These are phyloP conservation scores for Lichtheimia hyalospora DNA, from an alignment of 371 early-diverging fungal species.

Conservation along the genomic window DNA sequence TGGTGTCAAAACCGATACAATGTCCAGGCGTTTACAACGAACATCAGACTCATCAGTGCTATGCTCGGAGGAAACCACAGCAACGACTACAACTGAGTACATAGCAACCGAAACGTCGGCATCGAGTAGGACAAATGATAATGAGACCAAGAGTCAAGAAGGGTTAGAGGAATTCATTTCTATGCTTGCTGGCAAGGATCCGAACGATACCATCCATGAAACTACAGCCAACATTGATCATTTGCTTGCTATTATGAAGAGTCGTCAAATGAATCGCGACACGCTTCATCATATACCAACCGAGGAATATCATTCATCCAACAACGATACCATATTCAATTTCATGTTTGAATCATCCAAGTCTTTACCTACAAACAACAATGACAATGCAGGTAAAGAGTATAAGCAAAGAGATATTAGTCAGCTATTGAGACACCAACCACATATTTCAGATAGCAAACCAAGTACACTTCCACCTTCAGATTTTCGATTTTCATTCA, in stretches of 20 bases:
- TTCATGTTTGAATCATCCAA: background rate
- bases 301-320: background rate
- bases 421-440: too few relatives aligned
- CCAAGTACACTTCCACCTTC: too few relatives aligned
- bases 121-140: background rate
- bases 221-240: conserved; percentile 8
- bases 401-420: too few relatives aligned
- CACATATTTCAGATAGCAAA: too few relatives aligned
- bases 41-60: background rate
- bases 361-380: conserved; percentile 1
- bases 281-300: background rate
- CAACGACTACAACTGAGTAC: background rate
- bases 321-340: conserved; percentile 1
- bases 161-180: conserved; percentile 10
- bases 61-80: background rate
- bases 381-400: conserved; percentile 5
- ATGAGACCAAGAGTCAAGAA: conserved; percentile 7
- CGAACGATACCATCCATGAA: background rate
- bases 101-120: conserved; percentile 1
- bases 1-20: background rate
- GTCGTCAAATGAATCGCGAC: conserved; percentile 10
- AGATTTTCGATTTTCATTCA: background rate
- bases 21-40: background rate
- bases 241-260: conserved; percentile 12
- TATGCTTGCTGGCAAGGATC: conserved; percentile 4